Evolutionary conservation across 2,329 filamentous ascomycete species (phyloP), one percentile per base, ranked within the genome.

Genomic region (Aspergillus ochraceoroseus): DNA sequence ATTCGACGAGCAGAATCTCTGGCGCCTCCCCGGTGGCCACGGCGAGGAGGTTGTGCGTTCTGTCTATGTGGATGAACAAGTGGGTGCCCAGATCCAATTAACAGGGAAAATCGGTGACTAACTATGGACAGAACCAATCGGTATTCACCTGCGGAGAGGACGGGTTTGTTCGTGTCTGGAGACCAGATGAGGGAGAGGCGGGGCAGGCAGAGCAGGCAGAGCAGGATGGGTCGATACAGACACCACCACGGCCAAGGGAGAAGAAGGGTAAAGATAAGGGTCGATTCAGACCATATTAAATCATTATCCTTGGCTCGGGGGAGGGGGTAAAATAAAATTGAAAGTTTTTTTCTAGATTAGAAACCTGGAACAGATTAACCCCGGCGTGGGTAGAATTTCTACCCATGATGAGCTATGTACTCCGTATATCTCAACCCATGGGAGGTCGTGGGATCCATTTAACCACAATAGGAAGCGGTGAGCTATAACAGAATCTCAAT

Each of bases 1-100:
- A 22, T 62, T 71, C 32, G 62, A 68, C 49, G 55, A 58, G 32
- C 54, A 59, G 25, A 65, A 62, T 32, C 50, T 63, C 14, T 66
- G 70, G 58, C 63, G 61, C 17, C 54, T 71, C 25, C 62, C 67
- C n/a, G 66, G 63, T 27, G 68, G 66, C n/a, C 70, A 73, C 52
- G 68, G 70, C 4, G 67, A 68, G 40, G 70, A 73, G 41, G 57
- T 73, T 26, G 66, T 72, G 8, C 66, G 70, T 28, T 67, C 70
- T 0, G 57, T 72, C 5, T 65, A 62, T 51, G 45, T 70, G n/a
- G 66, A 71, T 47, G 63, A 67, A 20, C 52, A 63, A 58, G 69
- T 72, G 58, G 11, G 20, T 11, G 12, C 11, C 25, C 25, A 5
- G 3, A 7, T 29, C 9, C 15, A 13, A 2, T 14, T 7, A 3